Base-by-base conservation (phyloP, 192 early-diverging fungal species). In the Funneliformis mosseae region DNA sequence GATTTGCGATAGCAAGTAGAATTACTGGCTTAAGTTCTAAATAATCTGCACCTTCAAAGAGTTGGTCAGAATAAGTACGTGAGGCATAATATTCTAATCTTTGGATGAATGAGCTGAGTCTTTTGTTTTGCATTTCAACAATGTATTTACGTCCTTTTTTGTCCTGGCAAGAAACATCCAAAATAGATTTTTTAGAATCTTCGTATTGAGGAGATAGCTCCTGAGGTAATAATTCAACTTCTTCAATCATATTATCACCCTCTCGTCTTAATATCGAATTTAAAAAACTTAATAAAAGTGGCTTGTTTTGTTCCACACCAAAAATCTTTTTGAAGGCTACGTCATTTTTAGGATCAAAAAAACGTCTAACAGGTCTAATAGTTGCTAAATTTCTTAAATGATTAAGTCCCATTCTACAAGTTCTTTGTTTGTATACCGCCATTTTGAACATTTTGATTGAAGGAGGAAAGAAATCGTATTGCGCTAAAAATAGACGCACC, bases 51-150 rank as follows among this genome's bases (percentile, higher is more conserved):
- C 3, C 4, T 8, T 69, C 42, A 69, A 69, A 69, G 21, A 42
- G 39, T 42, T 69, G 12, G 5, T 69, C 10, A 18, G 38, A 68
- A 69, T 68, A 21, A 68, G 0, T 68, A 38, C 16, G 38, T 41
- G 67, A 69, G 38, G 38, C 4, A 41, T 69, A 69, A 69, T 39
- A 42, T 42, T 42, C 10, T 39, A 69, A 38, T 42, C 5, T 69
- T 69, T 69, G 67, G 41, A 39, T 39, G 12, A 42, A 68, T 41
- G 16, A 39, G 14, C 25, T 16, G 25, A 69, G 3, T 39, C 38
- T 69, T 39, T 69, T 69, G 38, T 42, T 69, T 42, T 69, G 67
- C 16, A 69, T 69, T 69, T 69, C 21, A 69, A 69, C 67, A 69
- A 23, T 69, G 2, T 42, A 69, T 28, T 39, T 33, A 64, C 1